Evolutionary conservation across 176 grass and related monocot genomes (phyloP), one percentile per base, ranked within the genome.

Genomic region (Melocanna baccifera): DNA sequence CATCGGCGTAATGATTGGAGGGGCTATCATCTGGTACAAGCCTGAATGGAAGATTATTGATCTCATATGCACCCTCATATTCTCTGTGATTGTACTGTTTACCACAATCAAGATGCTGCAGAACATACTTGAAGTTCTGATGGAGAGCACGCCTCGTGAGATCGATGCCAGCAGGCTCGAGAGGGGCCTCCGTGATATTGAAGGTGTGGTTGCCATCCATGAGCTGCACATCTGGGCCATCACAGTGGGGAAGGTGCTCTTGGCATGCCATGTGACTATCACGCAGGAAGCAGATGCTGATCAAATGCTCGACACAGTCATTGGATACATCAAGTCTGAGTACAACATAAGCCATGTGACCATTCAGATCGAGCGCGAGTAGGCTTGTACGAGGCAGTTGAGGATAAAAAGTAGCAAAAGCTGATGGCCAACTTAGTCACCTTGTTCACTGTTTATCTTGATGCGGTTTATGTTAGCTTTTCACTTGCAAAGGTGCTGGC

Each of bases 191-290:
- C 92, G 87, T 1, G 84, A 85, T 39, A 94, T 99, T 80, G 88
- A 96, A 50, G 90, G 90, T 43, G 97, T 99, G 39, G 67, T 96
- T 75, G 97, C 93, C 0, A 77, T 99, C 12, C 97, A 99, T 29
- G 97, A 99, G 86, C 86, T 99, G 26, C 97, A 99, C 74, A 96
- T 99, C 69, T 99, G 97, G 97, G 97, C 97, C 46, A 99, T 99
- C 78, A 99, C 97, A 9, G 90, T 99, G 34, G 97, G 97, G 50
- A 99, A 96, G 88, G 93, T 96, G 71, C 93, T 99, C 1, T 63
- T 99, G 47, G 93, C 93, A 11, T 99, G 97, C 84, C 97, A 99
- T 47, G 93, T 99, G 61, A 99, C 93, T 1, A 89, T 99, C 22
- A 78, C 89, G 12, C 52, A 40, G 28, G 90, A 94, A 14, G 85